Base-by-base conservation (phyloP, 2,329 filamentous ascomycete genomes). In the Ophiostoma quercus region DNA sequence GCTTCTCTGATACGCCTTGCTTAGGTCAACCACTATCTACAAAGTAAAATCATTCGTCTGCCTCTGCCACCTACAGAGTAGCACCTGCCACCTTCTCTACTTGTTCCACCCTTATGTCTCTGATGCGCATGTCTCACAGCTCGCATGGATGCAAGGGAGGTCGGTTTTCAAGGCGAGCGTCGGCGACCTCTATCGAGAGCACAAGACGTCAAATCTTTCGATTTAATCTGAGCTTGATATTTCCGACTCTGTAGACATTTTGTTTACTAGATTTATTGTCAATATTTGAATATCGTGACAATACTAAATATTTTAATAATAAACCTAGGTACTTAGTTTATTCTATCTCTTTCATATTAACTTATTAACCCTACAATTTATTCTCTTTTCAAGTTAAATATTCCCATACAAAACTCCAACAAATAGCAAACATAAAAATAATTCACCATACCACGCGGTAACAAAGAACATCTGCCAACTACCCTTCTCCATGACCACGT, bases 101-200 rank as follows among this genome's bases (percentile, higher is more conserved):
- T 57, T 25, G 22, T 39, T 51, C 65, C 7, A 22, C 47, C 54
- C 32, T 62, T n/a, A 34, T 41, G 5, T 65, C 60, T 51, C 39
- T 62, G 62, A 29, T 67, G n/a, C 14, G 29, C 32, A 54, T 41
- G 47, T 60, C 66, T 60, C 43, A 66, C 60, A 63, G 68, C 66
- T 68, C 67, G 39, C 67, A 68, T 68, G 69, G 69, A 68, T 66
- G 66, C 67, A 70, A 66, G 66, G 66, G 60, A 39, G n/a, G 47
- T 34, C 29, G 68, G 60, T 19, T 62, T 65, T 34, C 12, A 39
- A 57, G 51, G 51, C 51, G 11, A 57, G n/a, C 22, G 22, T 57
- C 51, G 51, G 22, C n/a, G 51, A 14, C 22, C 51, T 22, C 11
- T 3, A 22, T 25, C 22, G 3, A 25, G 16, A 25, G 12, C 2